A percentile compares a stretch with the other conserved stretches of the same genome.
These are phyloP conservation scores for Tilletiaria anomala DNA, from an alignment of 1,284 basidiomycete species.

Conservation along the genomic window DNA sequence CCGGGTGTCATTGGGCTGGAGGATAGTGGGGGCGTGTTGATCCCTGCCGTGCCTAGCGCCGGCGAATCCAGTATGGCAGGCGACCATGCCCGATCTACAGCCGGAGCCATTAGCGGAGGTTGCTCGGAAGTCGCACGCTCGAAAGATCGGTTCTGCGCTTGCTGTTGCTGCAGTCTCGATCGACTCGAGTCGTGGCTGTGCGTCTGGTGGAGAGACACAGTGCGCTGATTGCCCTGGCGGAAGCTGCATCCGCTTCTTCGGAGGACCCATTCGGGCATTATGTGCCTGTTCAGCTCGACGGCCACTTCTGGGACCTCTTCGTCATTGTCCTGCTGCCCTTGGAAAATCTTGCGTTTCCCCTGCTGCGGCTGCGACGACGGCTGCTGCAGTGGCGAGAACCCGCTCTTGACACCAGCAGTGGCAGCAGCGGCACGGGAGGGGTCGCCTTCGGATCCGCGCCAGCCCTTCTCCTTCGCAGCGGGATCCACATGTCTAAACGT, in stretches of 20 bases:
- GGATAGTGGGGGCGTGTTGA: no score
- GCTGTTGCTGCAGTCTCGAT: no score
- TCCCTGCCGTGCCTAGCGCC: no score
- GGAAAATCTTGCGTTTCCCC: constrained; percentile 34
- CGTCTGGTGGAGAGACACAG: no score
- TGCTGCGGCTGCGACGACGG: constrained; percentile 4
- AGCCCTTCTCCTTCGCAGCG: not conserved
- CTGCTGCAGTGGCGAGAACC: not conserved
- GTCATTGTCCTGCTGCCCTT: constrained; percentile 27
- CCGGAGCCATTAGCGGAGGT: no score
- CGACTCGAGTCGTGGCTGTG: no score
- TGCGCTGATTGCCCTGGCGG: no score
- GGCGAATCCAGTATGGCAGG: no score
- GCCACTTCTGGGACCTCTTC: constrained; percentile 54
- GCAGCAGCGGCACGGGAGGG: not conserved
- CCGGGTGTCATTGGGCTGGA: no score
- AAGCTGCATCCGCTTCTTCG: constrained; percentile 25
- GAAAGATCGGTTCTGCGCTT: no score
- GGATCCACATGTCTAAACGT: constrained; percentile 50
- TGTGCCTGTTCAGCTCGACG: constrained; percentile 82
- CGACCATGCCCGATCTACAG: no score
- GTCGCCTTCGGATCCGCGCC: not conserved
- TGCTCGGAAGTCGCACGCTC: no score
- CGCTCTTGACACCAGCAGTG: not conserved
- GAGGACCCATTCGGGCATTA: constrained; percentile 79